Conservation (phyloP, 305 asterid genomes). For the Fraxinus albicans region DNA sequence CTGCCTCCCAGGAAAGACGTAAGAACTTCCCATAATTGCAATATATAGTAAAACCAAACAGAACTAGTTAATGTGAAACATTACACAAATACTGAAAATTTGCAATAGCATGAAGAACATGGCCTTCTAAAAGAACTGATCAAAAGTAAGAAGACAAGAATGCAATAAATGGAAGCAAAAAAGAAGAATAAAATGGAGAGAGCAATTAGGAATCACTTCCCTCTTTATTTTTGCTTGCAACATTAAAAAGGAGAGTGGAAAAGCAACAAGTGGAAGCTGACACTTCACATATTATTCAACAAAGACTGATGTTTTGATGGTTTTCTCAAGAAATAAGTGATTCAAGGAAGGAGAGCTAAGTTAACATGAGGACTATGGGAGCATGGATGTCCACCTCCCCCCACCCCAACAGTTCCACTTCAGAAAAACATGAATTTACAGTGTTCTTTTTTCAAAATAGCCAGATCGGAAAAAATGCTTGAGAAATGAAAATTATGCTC, state of each 20-base stretch:
- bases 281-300: background rate
- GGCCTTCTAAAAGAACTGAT: background rate
- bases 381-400: background rate
- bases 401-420: background rate
- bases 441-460: too few species aligned
- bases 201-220: background rate
- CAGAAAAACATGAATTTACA: background rate
- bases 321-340: background rate
- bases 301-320: background rate
- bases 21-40: background rate
- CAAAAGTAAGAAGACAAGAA: background rate
- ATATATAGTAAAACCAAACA: background rate
- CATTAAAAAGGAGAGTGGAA: background rate
- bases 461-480: too few species aligned
- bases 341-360: background rate
- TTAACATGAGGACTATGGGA: background rate
- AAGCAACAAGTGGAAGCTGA: background rate
- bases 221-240: background rate
- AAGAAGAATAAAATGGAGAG: background rate
- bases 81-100: background rate
- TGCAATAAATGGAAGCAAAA: background rate
- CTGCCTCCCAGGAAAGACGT: background rate
- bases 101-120: background rate
- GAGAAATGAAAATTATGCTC: too few species aligned
- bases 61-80: background rate